These are phyloP conservation scores for Diplosphaera chodatii DNA, from an alignment of 139 green algal genomes.

Conservation along the genomic window DNA sequence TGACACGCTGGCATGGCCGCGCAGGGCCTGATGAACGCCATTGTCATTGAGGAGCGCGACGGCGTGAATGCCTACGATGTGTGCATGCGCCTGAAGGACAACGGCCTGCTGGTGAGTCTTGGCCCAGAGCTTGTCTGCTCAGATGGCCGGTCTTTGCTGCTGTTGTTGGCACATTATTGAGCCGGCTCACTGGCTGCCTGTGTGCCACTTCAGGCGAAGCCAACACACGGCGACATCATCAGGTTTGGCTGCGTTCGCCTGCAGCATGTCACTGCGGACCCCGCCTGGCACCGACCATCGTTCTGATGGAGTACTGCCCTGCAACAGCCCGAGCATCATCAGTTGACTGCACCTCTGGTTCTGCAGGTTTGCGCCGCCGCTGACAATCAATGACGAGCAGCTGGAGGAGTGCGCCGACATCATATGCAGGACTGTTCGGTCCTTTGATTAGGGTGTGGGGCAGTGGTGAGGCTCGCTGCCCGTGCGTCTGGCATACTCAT, in stretches of 20 bases:
- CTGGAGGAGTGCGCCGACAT: conserved; percentile 64
- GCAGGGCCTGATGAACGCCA: conserved; percentile 83
- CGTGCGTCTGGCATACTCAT: too few relatives aligned
- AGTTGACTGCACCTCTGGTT: too few relatives aligned
- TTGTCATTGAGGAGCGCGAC: conserved; percentile 72
- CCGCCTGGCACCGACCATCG: too few relatives aligned
- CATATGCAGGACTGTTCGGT: conserved; percentile 51
- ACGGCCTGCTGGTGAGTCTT: conserved; percentile 58
- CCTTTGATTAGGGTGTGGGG: conserved; percentile 33
- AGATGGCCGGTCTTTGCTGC: neutral
- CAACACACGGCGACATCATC: conserved; percentile 93
- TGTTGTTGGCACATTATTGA: neutral
- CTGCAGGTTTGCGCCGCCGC: conserved; percentile 61
- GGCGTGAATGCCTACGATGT: conserved; percentile 77
- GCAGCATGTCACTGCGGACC: too few relatives aligned
- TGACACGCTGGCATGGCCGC: too few relatives aligned
- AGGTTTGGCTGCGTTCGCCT: conserved; percentile 48
- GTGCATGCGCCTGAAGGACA: conserved; percentile 78
- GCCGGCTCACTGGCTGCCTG: neutral
- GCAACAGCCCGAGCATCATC: too few relatives aligned
- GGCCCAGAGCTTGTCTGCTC: too few relatives aligned
- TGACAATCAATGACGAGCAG: conserved; percentile 74
- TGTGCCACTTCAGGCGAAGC: conserved; percentile 68
- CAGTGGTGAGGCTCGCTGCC: too few relatives aligned
- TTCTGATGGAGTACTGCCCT: too few relatives aligned